A percentile compares a stretch with the other conserved stretches of the same genome.
Evolutionary conservation across 768 basidiomycete genomes (phyloP).

Genomic region (Sarcodon aspratus): DNA sequence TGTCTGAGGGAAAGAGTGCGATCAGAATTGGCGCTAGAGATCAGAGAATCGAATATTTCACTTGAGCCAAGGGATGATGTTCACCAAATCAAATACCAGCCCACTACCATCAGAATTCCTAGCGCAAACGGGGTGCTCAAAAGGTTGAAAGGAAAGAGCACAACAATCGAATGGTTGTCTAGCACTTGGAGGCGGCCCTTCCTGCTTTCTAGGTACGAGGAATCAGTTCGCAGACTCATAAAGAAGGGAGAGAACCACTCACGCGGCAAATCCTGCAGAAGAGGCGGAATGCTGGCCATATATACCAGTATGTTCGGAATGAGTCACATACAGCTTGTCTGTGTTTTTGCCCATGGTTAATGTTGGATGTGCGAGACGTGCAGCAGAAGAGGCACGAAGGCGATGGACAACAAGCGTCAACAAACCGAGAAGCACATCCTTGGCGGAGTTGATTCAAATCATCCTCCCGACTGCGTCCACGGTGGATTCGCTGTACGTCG

Average conservation of each 20-base stretch:
- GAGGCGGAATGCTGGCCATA: slow-evolving; percentile 72
- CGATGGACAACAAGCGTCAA: neutral
- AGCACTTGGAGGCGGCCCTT: slow-evolving; percentile 52
- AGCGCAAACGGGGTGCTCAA: slow-evolving; percentile 80
- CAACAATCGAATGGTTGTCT: slow-evolving; percentile 85
- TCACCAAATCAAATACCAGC: slow-evolving; percentile 77
- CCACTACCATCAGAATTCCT: slow-evolving; percentile 75
- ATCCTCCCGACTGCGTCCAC: neutral
- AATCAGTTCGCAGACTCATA: slow-evolving; percentile 1
- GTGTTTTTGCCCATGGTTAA: slow-evolving; percentile 71
- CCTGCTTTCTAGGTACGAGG: slow-evolving; percentile 39
- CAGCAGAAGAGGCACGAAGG: neutral
- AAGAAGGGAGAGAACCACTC: slow-evolving; percentile 15
- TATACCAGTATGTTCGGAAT: slow-evolving; percentile 74
- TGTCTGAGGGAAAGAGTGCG: slow-evolving; percentile 33
- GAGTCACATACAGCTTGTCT: slow-evolving; percentile 82
- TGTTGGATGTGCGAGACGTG: neutral
- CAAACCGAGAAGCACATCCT: neutral
- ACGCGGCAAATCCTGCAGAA: slow-evolving; percentile 65
- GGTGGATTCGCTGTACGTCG: neutral
- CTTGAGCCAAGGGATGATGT: slow-evolving; percentile 95
- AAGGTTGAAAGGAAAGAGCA: slow-evolving; percentile 83
- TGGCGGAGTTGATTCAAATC: too few species aligned
- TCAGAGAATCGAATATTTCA: slow-evolving; percentile 21
- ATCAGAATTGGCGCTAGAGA: neutral